Percentiles rank a stretch among this genome's conserved stretches.
These are phyloP conservation scores for Ogataea ganodermae DNA, from an alignment of 805 yeast species.

Conservation along the genomic window DNA sequence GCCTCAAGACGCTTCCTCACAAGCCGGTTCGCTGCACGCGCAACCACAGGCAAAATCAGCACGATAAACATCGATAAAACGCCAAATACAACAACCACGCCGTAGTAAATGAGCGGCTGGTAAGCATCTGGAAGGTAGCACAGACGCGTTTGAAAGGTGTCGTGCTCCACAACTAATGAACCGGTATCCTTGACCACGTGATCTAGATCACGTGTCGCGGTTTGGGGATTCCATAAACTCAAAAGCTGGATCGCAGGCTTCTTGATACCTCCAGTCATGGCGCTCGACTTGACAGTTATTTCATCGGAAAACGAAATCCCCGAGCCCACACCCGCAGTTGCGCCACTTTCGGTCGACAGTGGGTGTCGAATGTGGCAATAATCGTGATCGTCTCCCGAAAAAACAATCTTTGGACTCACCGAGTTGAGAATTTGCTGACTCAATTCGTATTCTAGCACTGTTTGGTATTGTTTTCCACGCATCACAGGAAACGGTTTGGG, in stretches of 20 bases:
- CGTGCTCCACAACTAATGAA: slow-evolving; percentile 25
- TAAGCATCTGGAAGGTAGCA: slow-evolving; percentile 35
- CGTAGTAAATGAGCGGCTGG: slow-evolving; percentile 26
- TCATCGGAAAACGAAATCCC: slow-evolving; percentile 43
- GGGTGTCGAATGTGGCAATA: slow-evolving; percentile 77
- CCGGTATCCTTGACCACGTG: slow-evolving; percentile 22
- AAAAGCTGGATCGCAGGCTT: slow-evolving; percentile 86
- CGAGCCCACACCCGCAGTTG: background rate
- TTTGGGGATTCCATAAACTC: slow-evolving; percentile 49
- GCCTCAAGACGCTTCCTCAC: slow-evolving; percentile 8
- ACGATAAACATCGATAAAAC: slow-evolving; percentile 25
- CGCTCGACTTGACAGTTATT: slow-evolving; percentile 82
- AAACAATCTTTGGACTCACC: slow-evolving; percentile 67
- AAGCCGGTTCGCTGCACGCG: slow-evolving; percentile 8
- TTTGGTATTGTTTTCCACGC: slow-evolving; percentile 85
- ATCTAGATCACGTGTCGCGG: slow-evolving; percentile 4
- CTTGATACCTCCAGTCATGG: slow-evolving; percentile 90
- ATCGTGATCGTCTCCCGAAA: slow-evolving; percentile 97
- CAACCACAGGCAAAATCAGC: slow-evolving; percentile 15
- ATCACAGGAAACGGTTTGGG: slow-evolving; percentile 62
- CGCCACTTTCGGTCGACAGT: slow-evolving; percentile 15
- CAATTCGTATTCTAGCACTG: slow-evolving; percentile 65
- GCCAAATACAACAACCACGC: slow-evolving; percentile 12
- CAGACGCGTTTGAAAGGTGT: slow-evolving; percentile 30
- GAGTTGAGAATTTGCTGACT: slow-evolving; percentile 56